Evolutionary conservation across 495 filamentous ascomycete genomes (phyloP).

Genomic region (Cercophora scortea): DNA sequence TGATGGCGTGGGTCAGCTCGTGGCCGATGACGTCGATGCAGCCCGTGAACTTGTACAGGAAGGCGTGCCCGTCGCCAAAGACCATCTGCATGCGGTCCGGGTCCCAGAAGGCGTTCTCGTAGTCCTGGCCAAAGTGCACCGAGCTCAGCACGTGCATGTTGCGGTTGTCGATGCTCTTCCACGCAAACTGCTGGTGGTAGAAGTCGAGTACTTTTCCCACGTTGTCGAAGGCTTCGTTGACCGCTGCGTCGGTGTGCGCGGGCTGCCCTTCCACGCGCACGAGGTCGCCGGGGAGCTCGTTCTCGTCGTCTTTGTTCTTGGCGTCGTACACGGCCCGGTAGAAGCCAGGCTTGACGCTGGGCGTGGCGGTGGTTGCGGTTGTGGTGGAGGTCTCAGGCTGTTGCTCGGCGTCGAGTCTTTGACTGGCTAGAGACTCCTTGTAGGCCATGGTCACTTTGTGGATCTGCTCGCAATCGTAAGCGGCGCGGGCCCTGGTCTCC

Average conservation of each 20-base stretch:
- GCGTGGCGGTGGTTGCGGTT: background rate
- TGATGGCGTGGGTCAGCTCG: conserved; percentile 45
- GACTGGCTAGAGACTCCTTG: conserved; percentile 16
- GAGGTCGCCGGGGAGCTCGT: conserved; percentile 25
- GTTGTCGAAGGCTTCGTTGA: conserved; percentile 34
- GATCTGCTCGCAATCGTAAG: conserved; percentile 26
- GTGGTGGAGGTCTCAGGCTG: background rate
- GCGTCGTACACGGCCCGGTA: conserved; percentile 35
- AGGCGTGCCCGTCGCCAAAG: conserved; percentile 39
- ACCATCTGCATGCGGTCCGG: conserved; percentile 29
- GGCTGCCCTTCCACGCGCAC: conserved; percentile 33
- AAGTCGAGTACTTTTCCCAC: conserved; percentile 34
- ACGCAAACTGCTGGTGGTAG: conserved; percentile 33
- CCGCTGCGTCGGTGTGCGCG: conserved; percentile 20
- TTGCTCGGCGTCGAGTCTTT: conserved; percentile 6
- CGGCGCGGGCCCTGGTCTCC: conserved; percentile 23
- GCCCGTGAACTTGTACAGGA: conserved; percentile 33
- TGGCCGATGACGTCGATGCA: conserved; percentile 44
- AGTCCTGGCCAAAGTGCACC: conserved; percentile 35
- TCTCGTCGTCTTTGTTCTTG: conserved; percentile 22
- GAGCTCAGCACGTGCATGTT: conserved; percentile 33
- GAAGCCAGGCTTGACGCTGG: conserved; percentile 5
- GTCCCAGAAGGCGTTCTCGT: conserved; percentile 18
- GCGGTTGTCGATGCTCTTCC: conserved; percentile 38
- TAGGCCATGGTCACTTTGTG: conserved; percentile 19